Evolutionary conservation across 768 basidiomycete species (phyloP), one percentile per base, ranked within the genome.

Genomic region (Leccinum rimulosum): DNA sequence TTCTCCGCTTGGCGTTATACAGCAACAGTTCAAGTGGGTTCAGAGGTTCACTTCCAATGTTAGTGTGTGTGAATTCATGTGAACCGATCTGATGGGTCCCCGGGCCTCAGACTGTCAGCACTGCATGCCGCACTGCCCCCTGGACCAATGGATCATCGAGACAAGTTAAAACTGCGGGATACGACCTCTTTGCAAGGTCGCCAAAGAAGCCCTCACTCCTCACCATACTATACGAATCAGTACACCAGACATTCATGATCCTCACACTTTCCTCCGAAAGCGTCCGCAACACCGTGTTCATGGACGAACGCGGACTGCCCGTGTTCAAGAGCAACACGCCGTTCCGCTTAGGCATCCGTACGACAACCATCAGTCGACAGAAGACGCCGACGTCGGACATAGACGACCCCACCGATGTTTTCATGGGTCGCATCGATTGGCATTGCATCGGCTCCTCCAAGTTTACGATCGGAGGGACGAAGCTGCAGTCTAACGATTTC

Each of bases 361-460:
- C 65, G 48, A 70, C 64, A 15, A 64, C 71, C 4, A 62, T 68
- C 38, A 52, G 52, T 60, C 59, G 59, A 47, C 56, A 62, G 35
- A 50, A 2, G 14, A 11, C 35, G 52, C 22, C 50, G n/a, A 17
- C 59, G 50, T n/a, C 62, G 25, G 19, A 47, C 38, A 57, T 54
- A 55, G 59, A 53, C 1, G 67, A 70, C 48, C 61, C 63, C n/a
- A 70, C 67, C 31, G 65, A 68, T 4, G 63, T 64, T 3, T 60
- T 66, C 6, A 50, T 76, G 47, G 75, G 70, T 15, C 56, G 64
- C 48, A 75, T 79, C 14, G 67, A 71, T 4, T 76, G 75, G 73
- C 64, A 66, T 15, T 52, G 56, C 9, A 25, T 74, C 22, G 61
- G 62, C 11, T 68, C 74, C 1, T 70, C 74, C 10, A 65, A 66